phyloP scores from a whole-genome alignment of 2,329 filamentous ascomycete genomes.

The Davidsoniella virescens region DNA sequence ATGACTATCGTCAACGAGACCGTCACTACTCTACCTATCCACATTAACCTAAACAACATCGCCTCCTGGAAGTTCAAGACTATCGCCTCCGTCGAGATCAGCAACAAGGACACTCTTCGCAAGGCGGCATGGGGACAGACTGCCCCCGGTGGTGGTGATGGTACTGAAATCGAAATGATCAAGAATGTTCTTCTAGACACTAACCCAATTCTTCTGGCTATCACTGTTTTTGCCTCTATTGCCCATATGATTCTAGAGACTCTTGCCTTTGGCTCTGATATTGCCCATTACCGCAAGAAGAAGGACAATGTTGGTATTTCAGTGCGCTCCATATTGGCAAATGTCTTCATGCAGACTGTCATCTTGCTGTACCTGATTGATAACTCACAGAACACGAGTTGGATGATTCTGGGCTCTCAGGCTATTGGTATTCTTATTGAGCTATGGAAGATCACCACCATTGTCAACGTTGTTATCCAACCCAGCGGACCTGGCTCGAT shows the following conservation, averaged over 20 bases:
- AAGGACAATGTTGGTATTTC: constrained; percentile 97
- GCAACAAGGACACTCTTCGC: constrained; percentile 65
- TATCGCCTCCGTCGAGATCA: constrained; percentile 71
- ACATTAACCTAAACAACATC: constrained; percentile 69
- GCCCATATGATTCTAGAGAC: constrained; percentile 91
- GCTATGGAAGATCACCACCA: constrained; percentile 90
- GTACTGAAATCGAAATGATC: constrained; percentile 89
- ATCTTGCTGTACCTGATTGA: constrained; percentile 96
- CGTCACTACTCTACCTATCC: constrained; percentile 63
- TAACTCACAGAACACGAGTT: constrained; percentile 93
- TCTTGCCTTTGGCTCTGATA: constrained; percentile 92
- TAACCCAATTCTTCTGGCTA: constrained; percentile 74
- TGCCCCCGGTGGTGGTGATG: constrained; percentile 66
- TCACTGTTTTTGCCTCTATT: constrained; percentile 71
- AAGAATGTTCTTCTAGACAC: constrained; percentile 91
- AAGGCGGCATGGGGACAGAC: constrained; percentile 60
- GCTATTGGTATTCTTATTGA: constrained; percentile 59
- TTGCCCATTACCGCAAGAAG: constrained; percentile 97
- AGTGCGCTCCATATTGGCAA: constrained; percentile 86
- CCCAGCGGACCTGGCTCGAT: constrained; percentile 49
- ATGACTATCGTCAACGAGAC: constrained; percentile 90
- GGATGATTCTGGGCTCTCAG: constrained; percentile 96
- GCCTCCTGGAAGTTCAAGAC: constrained; percentile 80
- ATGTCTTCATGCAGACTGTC: constrained; percentile 91
- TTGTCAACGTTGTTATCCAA: constrained; percentile 74